Evolutionary conservation across 1,139 yeast species (phyloP), one percentile per base, ranked within the genome.

Genomic region (Geotrichum histeridarum): DNA sequence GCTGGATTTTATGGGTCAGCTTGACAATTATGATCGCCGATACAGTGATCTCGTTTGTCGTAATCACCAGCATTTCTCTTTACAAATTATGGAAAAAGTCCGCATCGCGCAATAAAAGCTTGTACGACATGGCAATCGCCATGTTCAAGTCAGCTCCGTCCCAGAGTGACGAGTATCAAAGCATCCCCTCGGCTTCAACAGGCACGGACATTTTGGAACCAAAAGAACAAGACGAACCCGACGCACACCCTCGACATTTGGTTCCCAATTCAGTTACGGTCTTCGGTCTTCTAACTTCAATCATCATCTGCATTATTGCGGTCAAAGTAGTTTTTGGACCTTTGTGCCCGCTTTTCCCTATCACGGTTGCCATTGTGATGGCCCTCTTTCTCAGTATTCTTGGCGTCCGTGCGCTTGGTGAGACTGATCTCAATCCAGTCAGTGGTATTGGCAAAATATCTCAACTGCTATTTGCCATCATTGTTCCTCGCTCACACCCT

Each of bases 1-100:
- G 99, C 12, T 93, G 99, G 99, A 88, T 93, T 54, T 75, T 93
- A 65, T 93, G 99, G 99, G 76, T 90, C 57, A 84, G 95, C 68
- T 77, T 93, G 62, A 84, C 96, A 37, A 90, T 90, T 42, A 93
- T 93, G 99, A 87, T 93, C 30, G 84, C 89, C 51, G 99, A 93
- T 67, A 87, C 96, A 2, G 74, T 89, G 11, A 89, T 91, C 1
- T 86, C 96, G 0, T 86, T 93, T 63, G 60, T 81, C 1, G 85
- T 86, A 1, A 82, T 90, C 14, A 75, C 84, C 0, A 64, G 70
- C 44, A 61, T 57, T 31, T 62, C 67, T 11, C 33, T 63, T 11
- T 48, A 51, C 41, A 55, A 51, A 42, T 11, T 43, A 35, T 50
- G 33, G 41, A 36, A 50, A 27, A 43, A 15, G 6, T 4, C 17